These are phyloP conservation scores for Sherardia arvensis DNA, from an alignment of 257 asterid genomes.

Conservation along the genomic window DNA sequence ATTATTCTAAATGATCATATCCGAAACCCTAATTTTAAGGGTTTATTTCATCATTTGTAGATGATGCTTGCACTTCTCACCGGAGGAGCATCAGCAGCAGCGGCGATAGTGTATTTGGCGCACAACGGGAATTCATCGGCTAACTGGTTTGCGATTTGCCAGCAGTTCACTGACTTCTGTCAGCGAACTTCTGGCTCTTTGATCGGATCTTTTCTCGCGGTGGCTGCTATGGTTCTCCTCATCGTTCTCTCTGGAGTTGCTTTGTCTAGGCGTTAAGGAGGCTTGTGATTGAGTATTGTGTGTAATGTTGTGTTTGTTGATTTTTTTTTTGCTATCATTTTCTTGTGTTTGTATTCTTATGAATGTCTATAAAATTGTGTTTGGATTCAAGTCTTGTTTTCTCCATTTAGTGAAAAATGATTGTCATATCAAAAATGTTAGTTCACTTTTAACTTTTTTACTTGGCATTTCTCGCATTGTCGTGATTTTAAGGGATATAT, in stretches of 20 bases:
- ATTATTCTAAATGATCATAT: no score
- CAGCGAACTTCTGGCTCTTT: constrained; percentile 50
- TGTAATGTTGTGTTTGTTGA: not conserved
- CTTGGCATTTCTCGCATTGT: no score
- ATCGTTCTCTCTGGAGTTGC: constrained; percentile 44
- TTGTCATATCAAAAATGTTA: no score
- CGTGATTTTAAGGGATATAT: no score
- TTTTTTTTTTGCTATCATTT: not conserved
- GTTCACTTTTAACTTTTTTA: no score
- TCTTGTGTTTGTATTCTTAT: not conserved
- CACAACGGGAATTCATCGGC: constrained; percentile 70
- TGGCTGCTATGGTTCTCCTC: constrained; percentile 30
- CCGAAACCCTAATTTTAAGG: no score
- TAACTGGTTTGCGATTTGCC: constrained; percentile 67
- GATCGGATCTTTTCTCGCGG: constrained; percentile 60
- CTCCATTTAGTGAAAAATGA: not conserved
- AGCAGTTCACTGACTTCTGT: constrained; percentile 54
- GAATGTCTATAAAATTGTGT: not conserved
- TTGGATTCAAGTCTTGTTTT: not conserved
- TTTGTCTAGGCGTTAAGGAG: constrained; percentile 29
- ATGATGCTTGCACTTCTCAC: constrained; percentile 42
- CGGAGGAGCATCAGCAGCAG: constrained; percentile 69
- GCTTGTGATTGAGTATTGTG: not conserved
- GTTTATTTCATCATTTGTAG: constrained; percentile 14
- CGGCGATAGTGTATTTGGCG: constrained; percentile 72